Evolutionary conservation across 2,329 filamentous ascomycete genomes (phyloP), one percentile per base, ranked within the genome.

Genomic region (Nothopassalora personata): DNA sequence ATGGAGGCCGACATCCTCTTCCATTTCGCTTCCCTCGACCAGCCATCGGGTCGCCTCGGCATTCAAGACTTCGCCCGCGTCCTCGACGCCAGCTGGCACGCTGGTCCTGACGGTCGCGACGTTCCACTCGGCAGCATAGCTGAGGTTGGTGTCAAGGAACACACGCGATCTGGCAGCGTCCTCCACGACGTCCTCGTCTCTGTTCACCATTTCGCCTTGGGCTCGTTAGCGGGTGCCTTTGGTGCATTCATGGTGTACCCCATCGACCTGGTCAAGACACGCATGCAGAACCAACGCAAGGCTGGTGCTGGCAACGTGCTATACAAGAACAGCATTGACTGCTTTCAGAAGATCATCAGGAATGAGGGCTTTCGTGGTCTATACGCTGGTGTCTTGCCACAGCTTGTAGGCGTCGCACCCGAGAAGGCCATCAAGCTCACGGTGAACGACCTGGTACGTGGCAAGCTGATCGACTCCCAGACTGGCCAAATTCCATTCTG

Each of bases 401-500:
- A 99, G 80, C 83, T 99, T 49, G 90, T 99, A 63, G 94, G 94
- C 75, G 94, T 99, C 49, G 94, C 94, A n/a, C 94, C 94, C 1
- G 94, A 99, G 75, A 99, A 99, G 81, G 94, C 94, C 67, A 99
- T 99, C 79, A 99, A 99, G 80, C 85, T 99, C 64, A 99, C 94
- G 0, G 92, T 99, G 70, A 99, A 99, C 76, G 94, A 99, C 72
- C 77, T 99, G 56, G 91, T 95, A 23, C 87, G 94, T 71, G 82
- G 83, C 8, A 81, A 83, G 65, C 87, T 92, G 70, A 89, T 87
- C 3, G 86, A 91, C 70, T 84, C 85, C 70, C 83, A 90, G 63
- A 86, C 83, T 46, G 88, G 89, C 53, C 79, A 84, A 60, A 96
- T 99, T 70, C 82, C 80, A 71, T 76, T 85, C 68, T 77, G 80